These are phyloP conservation scores for California macrophylla DNA, from an alignment of 441 rosid genomes.

Conservation along the genomic window DNA sequence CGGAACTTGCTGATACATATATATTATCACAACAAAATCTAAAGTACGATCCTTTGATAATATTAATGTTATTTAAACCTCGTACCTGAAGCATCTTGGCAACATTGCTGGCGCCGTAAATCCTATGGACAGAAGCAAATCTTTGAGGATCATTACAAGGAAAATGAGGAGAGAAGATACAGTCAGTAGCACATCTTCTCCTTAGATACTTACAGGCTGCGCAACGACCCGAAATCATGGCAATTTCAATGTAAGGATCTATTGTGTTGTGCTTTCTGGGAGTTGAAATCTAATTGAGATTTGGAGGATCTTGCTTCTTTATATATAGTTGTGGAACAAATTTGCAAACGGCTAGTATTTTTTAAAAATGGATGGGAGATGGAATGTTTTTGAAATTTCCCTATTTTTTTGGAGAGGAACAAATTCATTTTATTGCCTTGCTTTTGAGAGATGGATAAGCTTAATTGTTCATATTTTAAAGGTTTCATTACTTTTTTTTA, in stretches of 20 bases:
- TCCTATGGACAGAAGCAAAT: constrained; percentile 44
- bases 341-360: constrained; percentile 23
- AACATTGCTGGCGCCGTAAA: constrained; percentile 58
- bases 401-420: background rate
- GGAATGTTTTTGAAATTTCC: constrained; percentile 10
- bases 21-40: background rate
- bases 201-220: constrained; percentile 51
- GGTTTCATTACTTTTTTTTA: too few species aligned
- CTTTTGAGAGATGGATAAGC: too few species aligned
- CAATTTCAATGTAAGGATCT: background rate
- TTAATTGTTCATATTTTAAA: too few species aligned
- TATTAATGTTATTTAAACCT: too few species aligned
- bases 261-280: background rate
- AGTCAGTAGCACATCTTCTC: constrained; percentile 49
- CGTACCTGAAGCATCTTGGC: constrained; percentile 53
- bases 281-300: constrained; percentile 5
- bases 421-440: too few species aligned
- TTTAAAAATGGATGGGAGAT: background rate
- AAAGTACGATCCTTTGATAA: too few species aligned
- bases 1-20: constrained; percentile 33
- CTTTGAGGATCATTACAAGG: constrained; percentile 39
- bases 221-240: constrained; percentile 30
- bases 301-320: background rate
- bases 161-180: constrained; percentile 51
- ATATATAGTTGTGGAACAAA: background rate